These are phyloP conservation scores for Aegilops longissima DNA, from an alignment of 176 grass and related monocot species.

Conservation along the genomic window DNA sequence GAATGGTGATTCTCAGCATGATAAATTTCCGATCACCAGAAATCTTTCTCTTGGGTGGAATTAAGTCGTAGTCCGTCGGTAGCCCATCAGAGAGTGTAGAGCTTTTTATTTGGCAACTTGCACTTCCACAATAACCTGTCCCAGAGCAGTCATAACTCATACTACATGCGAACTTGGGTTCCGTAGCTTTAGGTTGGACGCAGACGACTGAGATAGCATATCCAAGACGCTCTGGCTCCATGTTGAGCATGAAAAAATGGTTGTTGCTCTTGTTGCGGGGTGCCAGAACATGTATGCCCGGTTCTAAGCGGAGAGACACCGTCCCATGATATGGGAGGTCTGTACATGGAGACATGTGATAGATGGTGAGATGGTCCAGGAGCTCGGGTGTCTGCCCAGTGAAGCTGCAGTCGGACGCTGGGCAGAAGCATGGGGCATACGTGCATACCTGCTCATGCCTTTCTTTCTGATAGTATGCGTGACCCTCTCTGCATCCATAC, in stretches of 20 bases:
- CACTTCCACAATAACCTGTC: neutral
- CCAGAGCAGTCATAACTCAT: neutral
- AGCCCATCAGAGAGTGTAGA: neutral
- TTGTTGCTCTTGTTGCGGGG: neutral
- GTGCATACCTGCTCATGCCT: neutral
- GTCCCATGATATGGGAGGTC: neutral
- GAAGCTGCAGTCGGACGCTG: neutral
- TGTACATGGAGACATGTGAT: neutral
- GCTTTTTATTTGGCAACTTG: neutral
- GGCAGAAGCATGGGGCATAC: neutral
- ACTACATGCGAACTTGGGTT: neutral
- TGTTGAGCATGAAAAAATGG: neutral
- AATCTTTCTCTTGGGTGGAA: neutral
- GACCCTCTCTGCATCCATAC: neutral
- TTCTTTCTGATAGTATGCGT: neutral
- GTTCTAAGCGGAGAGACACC: neutral
- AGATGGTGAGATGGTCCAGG: neutral
- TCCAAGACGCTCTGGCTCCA: neutral
- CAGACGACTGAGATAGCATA: neutral
- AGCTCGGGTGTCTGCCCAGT: neutral
- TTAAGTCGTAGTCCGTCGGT: neutral
- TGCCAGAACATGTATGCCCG: neutral
- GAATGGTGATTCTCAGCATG: neutral
- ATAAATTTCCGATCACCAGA: neutral
- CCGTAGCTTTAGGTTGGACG: neutral